Evolutionary conservation across 352 stramenopile genomes (phyloP).

Genomic region (Phytophthora quininea): DNA sequence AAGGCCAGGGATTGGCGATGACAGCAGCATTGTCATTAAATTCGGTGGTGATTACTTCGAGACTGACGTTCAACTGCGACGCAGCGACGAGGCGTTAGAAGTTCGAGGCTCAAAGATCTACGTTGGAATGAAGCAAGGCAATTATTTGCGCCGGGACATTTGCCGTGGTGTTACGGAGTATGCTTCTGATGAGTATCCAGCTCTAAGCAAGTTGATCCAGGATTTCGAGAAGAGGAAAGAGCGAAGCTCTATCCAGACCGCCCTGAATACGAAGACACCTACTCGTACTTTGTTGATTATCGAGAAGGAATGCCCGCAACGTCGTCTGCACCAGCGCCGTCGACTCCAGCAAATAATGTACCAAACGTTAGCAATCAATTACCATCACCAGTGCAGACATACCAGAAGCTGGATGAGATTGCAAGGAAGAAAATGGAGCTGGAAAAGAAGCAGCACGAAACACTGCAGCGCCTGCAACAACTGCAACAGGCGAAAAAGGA

Average conservation of each 20-base stretch:
- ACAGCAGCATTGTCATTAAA: constrained; percentile 60
- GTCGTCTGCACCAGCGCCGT: constrained; percentile 5
- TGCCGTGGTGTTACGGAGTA: constrained; percentile 88
- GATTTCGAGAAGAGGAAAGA: constrained; percentile 64
- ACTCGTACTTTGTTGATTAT: constrained; percentile 76
- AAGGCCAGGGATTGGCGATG: constrained; percentile 44
- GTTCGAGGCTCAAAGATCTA: constrained; percentile 66
- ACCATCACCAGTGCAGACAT: constrained; percentile 21
- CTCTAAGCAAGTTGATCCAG: constrained; percentile 75
- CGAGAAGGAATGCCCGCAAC: constrained; percentile 15
- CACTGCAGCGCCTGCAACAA: constrained; percentile 55
- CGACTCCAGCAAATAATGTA: background rate
- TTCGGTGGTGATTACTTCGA: constrained; percentile 78
- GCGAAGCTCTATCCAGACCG: constrained; percentile 66
- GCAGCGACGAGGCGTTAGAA: constrained; percentile 70
- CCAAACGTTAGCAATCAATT: constrained; percentile 1
- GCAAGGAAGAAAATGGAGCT: constrained; percentile 60
- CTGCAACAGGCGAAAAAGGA: constrained; percentile 60
- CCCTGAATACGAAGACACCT: constrained; percentile 65
- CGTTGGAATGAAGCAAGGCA: constrained; percentile 82
- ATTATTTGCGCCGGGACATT: constrained; percentile 71
- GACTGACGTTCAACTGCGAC: constrained; percentile 71
- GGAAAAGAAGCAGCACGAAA: constrained; percentile 59
- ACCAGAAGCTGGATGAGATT: constrained; percentile 63
- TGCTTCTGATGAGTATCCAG: constrained; percentile 66